A percentile compares a stretch with the other conserved stretches of the same genome.
phyloP scores from a whole-genome alignment of 2,329 filamentous ascomycete species.

The Hypoxylon sp. region DNA sequence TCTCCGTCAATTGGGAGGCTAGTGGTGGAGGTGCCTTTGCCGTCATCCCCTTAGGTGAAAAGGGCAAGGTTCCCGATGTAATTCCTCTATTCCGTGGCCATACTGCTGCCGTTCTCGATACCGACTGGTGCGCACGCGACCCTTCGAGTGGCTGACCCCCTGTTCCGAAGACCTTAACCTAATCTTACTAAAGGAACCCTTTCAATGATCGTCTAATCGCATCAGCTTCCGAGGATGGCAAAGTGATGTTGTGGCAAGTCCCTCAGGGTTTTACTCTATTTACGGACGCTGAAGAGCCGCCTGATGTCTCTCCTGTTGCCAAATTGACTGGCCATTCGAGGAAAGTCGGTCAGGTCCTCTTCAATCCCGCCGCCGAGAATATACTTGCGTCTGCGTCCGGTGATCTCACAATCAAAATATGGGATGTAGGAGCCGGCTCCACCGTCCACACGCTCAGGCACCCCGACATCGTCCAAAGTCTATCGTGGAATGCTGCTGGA shows the following conservation, averaged over 20 bases:
- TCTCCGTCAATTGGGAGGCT: conserved; percentile 98
- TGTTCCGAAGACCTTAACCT: conserved; percentile 45
- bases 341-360: conserved; percentile 97
- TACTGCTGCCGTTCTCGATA: conserved; percentile 94
- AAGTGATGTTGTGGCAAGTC: conserved; percentile 97
- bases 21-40: conserved; percentile 97
- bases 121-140: conserved; percentile 80
- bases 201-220: conserved; percentile 95
- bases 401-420: conserved; percentile 94
- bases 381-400: conserved; percentile 95
- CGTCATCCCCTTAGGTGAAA: conserved; percentile 90
- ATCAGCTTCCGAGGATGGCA: conserved; percentile 95
- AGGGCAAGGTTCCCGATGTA: conserved; percentile 89
- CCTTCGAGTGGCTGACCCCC: conserved; percentile 32
- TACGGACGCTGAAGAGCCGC: conserved; percentile 85
- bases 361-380: conserved; percentile 96
- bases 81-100: conserved; percentile 96
- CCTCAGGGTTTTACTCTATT: conserved; percentile 87
- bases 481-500: conserved; percentile 95
- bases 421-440: conserved; percentile 88
- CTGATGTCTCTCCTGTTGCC: conserved; percentile 82
- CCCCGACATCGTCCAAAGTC: conserved; percentile 91
- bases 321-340: conserved; percentile 90
- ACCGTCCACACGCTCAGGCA: conserved; percentile 83
- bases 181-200: conserved; percentile 76